Evolutionary conservation across 805 yeast species (phyloP).

Genomic region (Candida maesae): DNA sequence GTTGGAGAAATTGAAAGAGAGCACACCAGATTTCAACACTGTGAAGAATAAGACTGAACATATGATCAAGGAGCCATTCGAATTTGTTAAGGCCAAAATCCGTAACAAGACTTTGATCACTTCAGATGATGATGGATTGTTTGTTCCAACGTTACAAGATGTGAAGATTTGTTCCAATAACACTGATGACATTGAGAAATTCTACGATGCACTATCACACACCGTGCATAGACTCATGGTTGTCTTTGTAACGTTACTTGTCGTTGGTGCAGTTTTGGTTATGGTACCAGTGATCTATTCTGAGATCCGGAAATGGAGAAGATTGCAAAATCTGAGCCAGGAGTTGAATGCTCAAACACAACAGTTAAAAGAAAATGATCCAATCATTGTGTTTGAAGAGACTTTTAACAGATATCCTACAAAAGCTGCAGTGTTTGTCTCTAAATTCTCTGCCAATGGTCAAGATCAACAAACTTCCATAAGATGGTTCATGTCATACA

Average conservation of each 20-base stretch:
- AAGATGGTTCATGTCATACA: slow-evolving; percentile 38
- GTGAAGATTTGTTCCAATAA: slow-evolving; percentile 38
- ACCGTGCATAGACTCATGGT: slow-evolving; percentile 30
- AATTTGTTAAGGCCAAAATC: slow-evolving; percentile 39
- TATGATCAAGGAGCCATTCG: slow-evolving; percentile 59
- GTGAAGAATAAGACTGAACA: slow-evolving; percentile 56
- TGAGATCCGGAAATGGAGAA: slow-evolving; percentile 48
- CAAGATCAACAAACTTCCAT: slow-evolving; percentile 22
- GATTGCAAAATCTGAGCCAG: slow-evolving; percentile 34
- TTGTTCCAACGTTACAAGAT: slow-evolving; percentile 37
- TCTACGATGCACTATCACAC: slow-evolving; percentile 33
- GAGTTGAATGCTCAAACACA: slow-evolving; percentile 4
- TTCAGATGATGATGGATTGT: slow-evolving; percentile 25
- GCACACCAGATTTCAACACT: slow-evolving; percentile 62
- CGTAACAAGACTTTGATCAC: slow-evolving; percentile 27
- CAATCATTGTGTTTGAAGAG: slow-evolving; percentile 18
- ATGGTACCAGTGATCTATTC: slow-evolving; percentile 41
- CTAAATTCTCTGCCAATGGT: slow-evolving; percentile 9
- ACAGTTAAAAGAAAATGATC: slow-evolving; percentile 13
- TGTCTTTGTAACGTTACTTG: slow-evolving; percentile 36
- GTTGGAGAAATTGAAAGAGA: slow-evolving; percentile 45
- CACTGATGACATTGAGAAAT: slow-evolving; percentile 35
- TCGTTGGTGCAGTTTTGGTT: slow-evolving; percentile 38
- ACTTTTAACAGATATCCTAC: slow-evolving; percentile 24
- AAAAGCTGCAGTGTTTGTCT: slow-evolving; percentile 15